Conservation (phyloP, 768 basidiomycete genomes). For the Hericium alpestre region DNA sequence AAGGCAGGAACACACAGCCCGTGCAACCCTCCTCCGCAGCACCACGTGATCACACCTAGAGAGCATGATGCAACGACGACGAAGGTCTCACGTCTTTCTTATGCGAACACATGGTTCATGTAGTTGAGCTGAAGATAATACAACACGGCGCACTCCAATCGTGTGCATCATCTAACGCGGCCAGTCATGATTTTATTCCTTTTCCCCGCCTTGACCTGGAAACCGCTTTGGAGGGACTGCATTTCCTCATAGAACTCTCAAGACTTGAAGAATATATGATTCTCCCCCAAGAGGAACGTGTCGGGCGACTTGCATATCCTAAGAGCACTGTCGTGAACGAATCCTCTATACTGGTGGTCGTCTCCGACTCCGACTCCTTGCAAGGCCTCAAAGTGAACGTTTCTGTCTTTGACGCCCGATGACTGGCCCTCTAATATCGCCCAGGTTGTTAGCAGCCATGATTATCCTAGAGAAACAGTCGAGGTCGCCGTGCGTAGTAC, state of each 20-base stretch:
- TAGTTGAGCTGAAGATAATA: slow-evolving; percentile 9
- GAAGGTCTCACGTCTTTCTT: neutral
- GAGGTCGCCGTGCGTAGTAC: too few relatives aligned
- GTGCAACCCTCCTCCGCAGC: too few relatives aligned
- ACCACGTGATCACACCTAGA: too few relatives aligned
- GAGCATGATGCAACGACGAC: neutral
- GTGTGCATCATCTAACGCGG: slow-evolving; percentile 15
- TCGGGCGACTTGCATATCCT: slow-evolving; percentile 85
- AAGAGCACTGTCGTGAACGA: too few relatives aligned
- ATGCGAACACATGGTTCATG: neutral
- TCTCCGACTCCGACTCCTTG: too few relatives aligned
- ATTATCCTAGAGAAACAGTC: too few relatives aligned
- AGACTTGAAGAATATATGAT: slow-evolving; percentile 96
- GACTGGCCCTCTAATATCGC: too few relatives aligned
- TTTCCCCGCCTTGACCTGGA: slow-evolving; percentile 90
- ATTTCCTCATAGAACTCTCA: slow-evolving; percentile 86
- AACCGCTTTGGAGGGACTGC: slow-evolving; percentile 93
- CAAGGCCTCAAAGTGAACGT: too few relatives aligned
- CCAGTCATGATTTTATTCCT: slow-evolving; percentile 74
- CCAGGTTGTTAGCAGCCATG: too few relatives aligned
- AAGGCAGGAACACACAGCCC: too few relatives aligned
- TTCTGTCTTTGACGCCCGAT: too few relatives aligned
- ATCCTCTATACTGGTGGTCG: too few relatives aligned
- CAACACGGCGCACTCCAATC: slow-evolving; percentile 2
- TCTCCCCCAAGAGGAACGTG: slow-evolving; percentile 92